These are phyloP conservation scores for Hymenoscyphus infarciens DNA, from an alignment of 2,329 filamentous ascomycete species.

Conservation along the genomic window DNA sequence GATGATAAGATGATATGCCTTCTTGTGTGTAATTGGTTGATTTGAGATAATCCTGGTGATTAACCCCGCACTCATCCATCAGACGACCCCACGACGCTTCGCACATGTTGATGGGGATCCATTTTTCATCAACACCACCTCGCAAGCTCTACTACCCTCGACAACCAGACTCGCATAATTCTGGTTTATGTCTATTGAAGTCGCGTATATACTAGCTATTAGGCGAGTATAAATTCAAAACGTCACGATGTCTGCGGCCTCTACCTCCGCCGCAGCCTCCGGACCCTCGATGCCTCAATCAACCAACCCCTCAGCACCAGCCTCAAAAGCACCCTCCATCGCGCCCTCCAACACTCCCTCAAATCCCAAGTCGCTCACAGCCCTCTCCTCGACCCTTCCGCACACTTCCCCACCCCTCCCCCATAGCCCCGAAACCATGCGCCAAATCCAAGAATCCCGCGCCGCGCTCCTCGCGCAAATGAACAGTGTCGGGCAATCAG, in stretches of 20 bases:
- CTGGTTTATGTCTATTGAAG: not conserved
- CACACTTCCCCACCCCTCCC: constrained; percentile 10
- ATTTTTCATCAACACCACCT: not conserved
- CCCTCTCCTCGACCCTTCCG: constrained; percentile 9
- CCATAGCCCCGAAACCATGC: constrained; percentile 28
- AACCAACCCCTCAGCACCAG: constrained; percentile 6
- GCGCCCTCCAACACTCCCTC: constrained; percentile 8
- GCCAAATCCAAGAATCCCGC: constrained; percentile 53
- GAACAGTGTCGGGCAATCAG: constrained; percentile 57
- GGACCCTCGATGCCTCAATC: constrained; percentile 2
- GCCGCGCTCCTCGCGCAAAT: constrained; percentile 54
- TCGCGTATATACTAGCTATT: not conserved
- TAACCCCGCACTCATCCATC: constrained; percentile 20
- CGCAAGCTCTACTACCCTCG: not conserved
- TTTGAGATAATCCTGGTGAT: constrained; percentile 8
- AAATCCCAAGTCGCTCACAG: constrained; percentile 5
- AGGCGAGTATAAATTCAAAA: not conserved
- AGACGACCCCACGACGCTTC: constrained; percentile 14
- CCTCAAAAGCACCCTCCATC: constrained; percentile 7
- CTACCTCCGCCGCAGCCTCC: constrained; percentile 1
- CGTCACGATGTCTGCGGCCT: constrained; percentile 8
- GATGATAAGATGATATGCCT: constrained; percentile 3
- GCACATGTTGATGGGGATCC: not conserved
- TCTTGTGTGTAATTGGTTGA: not conserved
- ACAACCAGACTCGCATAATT: not conserved